Evolutionary conservation across 2,329 filamentous ascomycete genomes (phyloP).

Genomic region (Venturia aucupariae): DNA sequence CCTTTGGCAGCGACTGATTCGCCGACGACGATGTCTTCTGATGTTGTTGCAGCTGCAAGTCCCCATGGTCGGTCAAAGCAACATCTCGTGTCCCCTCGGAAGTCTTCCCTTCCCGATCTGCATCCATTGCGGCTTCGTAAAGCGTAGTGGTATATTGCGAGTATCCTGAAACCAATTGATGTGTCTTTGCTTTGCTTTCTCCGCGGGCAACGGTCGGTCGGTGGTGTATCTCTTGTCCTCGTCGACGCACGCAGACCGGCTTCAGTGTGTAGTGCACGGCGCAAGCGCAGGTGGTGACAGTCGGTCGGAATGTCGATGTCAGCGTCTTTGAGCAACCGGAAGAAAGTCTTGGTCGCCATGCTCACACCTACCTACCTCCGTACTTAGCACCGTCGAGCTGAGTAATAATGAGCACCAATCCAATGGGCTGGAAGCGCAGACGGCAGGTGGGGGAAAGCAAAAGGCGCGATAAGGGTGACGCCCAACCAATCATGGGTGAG

Average conservation of each 20-base stretch:
- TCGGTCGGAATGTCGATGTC: background rate
- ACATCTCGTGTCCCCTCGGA: conserved; percentile 5
- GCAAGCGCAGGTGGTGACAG: background rate
- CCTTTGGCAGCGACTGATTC: conserved; percentile 4
- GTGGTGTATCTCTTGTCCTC: background rate
- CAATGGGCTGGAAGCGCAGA: conserved; percentile 4
- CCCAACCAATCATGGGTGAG: background rate
- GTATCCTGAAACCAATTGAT: background rate
- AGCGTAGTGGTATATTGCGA: background rate
- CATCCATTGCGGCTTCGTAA: conserved; percentile 1
- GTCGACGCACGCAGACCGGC: background rate
- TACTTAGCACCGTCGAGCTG: background rate
- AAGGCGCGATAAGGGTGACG: background rate
- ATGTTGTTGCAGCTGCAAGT: background rate
- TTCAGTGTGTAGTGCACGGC: background rate
- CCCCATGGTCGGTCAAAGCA: background rate
- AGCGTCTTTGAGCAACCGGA: background rate
- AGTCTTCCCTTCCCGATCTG: background rate
- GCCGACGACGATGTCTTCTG: background rate
- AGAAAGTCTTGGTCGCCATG: background rate
- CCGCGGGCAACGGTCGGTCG: background rate
- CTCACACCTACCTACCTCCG: too few relatives aligned
- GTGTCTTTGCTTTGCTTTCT: conserved; percentile 1
- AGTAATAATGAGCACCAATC: background rate
- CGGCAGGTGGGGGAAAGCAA: background rate